Percentiles rank a stretch among this genome's conserved stretches.
Conservation (phyloP, 176 grass and related monocot genomes). For the Oryza australiensis region DNA sequence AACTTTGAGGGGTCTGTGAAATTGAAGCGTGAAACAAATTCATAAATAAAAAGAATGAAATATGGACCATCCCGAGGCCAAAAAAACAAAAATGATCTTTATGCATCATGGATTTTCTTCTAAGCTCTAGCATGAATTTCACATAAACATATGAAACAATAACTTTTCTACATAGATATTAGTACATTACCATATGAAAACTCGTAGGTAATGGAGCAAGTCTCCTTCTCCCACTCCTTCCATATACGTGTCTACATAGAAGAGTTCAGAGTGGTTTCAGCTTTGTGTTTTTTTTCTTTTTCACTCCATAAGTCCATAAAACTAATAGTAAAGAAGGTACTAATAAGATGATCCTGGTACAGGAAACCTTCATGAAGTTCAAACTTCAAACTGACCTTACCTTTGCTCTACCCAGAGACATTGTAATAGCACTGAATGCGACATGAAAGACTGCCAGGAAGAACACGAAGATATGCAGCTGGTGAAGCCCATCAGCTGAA, state of each 20-base stretch:
- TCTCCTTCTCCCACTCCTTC: conserved; percentile 92
- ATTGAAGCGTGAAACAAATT: conserved; percentile 8
- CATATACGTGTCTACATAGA: conserved; percentile 65
- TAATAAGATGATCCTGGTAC: neutral
- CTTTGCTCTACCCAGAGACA: conserved; percentile 84
- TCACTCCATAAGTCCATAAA: neutral
- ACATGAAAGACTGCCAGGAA: conserved; percentile 93
- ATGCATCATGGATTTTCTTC: neutral
- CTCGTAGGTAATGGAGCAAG: conserved; percentile 58
- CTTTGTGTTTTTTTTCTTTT: neutral
- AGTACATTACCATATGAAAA: conserved; percentile 51
- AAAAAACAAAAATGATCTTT: neutral
- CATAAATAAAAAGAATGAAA: conserved; percentile 19
- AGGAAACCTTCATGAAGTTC: neutral
- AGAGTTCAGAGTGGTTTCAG: conserved; percentile 17
- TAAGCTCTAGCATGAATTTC: conserved; percentile 17
- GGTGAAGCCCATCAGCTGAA: conserved; percentile 63
- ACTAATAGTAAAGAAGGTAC: neutral
- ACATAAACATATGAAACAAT: neutral
- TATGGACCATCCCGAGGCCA: neutral
- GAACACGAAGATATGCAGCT: conserved; percentile 89
- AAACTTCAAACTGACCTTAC: conserved; percentile 29
- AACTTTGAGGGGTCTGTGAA: conserved; percentile 76
- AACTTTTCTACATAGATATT: neutral
- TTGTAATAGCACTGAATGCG: conserved; percentile 62